These are phyloP conservation scores for Geosiphon pyriformis DNA, from an alignment of 192 early-diverging fungal species.

Conservation along the genomic window DNA sequence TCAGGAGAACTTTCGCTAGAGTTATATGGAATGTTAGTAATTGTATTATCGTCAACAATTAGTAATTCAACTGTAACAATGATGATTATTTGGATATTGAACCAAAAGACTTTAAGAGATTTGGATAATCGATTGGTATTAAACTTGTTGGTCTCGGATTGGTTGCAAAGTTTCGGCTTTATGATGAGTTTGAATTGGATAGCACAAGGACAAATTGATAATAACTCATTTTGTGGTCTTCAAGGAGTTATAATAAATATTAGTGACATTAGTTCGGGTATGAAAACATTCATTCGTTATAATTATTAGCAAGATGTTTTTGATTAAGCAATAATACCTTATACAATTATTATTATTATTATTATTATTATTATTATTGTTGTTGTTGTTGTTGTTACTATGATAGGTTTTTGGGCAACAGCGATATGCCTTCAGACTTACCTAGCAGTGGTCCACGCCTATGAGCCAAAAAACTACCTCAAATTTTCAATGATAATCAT, in stretches of 20 bases:
- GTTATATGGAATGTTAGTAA: background rate
- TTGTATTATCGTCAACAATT: background rate
- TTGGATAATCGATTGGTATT: background rate
- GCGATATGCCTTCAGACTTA: background rate
- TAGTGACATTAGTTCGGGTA: background rate
- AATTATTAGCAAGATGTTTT: too few species aligned
- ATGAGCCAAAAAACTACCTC: background rate
- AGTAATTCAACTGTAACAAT: background rate
- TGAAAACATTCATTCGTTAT: background rate
- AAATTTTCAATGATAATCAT: background rate
- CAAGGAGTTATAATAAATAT: background rate
- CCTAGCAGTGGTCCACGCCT: background rate
- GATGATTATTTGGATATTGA: background rate
- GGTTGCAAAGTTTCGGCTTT: background rate
- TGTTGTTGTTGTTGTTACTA: too few species aligned
- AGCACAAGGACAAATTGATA: background rate
- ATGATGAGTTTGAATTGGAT: conserved; percentile 1
- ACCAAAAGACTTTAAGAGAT: background rate
- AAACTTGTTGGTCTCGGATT: background rate
- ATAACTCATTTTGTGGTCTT: background rate
- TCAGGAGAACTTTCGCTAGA: too few species aligned
- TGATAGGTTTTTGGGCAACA: background rate
- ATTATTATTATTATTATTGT: too few species aligned
- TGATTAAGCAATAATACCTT: too few species aligned
- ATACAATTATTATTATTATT: too few species aligned